These are phyloP conservation scores for Bacidia rubella DNA, from an alignment of 495 filamentous ascomycete genomes.

Conservation along the genomic window DNA sequence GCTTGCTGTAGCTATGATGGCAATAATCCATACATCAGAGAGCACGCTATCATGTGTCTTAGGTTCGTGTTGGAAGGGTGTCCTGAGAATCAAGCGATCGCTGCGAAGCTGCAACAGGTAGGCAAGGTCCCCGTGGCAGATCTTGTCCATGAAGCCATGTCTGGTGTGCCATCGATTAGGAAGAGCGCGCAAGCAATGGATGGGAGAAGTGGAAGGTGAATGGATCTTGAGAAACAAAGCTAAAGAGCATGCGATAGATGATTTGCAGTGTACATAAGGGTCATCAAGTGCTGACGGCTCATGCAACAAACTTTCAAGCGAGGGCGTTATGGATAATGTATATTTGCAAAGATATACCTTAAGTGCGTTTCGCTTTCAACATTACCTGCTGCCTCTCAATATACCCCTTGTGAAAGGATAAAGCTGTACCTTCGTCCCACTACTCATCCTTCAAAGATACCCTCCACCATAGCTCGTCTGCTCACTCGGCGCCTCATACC, in stretches of 20 bases:
- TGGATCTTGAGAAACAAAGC: no score
- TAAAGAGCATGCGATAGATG: no score
- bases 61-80: conserved; percentile 82
- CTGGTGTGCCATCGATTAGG: background rate
- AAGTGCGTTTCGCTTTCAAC: no score
- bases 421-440: no score
- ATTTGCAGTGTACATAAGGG: no score
- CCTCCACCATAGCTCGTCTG: conserved; percentile 20
- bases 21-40: conserved; percentile 78
- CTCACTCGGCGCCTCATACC: conserved; percentile 17
- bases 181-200: background rate
- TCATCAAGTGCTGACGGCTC: conserved; percentile 17
- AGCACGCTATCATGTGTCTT: conserved; percentile 81
- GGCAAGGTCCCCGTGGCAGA: conserved; percentile 1
- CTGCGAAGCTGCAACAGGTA: conserved; percentile 42
- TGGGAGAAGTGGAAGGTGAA: background rate
- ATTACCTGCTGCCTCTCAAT: no score
- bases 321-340: no score
- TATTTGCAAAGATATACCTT: no score
- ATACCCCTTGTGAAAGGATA: no score
- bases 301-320: no score
- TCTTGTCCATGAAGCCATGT: background rate
- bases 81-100: conserved; percentile 59
- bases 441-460: background rate
- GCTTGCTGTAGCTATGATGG: conserved; percentile 77